Conservation (phyloP, 257 asterid genomes). For the Oldenlandia corymbosa region DNA sequence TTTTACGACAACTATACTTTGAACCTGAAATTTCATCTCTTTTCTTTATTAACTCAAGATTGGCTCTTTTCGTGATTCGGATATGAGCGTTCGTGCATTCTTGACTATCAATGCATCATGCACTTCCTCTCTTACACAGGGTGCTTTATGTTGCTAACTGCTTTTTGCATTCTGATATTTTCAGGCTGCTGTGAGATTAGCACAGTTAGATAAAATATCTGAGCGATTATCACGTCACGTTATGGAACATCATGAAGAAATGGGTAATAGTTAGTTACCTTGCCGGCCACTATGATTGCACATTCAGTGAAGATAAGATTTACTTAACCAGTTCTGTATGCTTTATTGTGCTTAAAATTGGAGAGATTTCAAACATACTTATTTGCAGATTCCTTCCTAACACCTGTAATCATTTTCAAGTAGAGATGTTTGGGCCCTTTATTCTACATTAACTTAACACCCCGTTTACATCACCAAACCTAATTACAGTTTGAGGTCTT, state of each 20-base stretch:
- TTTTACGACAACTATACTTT: neutral
- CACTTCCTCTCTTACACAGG: constrained; percentile 8
- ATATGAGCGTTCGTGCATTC: neutral
- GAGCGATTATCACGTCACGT: constrained; percentile 92
- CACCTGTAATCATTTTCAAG: neutral
- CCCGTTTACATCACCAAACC: neutral
- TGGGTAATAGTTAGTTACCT: constrained; percentile 53
- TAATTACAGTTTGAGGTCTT: neutral
- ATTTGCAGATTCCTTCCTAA: neutral
- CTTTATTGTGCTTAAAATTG: neutral
- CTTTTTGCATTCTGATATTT: constrained; percentile 37
- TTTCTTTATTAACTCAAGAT: neutral
- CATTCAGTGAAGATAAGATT: neutral
- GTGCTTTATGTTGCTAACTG: constrained; percentile 10
- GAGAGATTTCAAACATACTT: neutral
- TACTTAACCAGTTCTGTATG: neutral
- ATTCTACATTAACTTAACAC: neutral
- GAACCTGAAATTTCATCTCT: neutral
- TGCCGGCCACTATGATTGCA: neutral
- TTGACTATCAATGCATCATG: constrained; percentile 10
- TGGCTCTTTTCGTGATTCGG: neutral
- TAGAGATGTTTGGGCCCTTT: neutral
- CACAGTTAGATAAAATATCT: constrained; percentile 81
- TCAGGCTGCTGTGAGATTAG: constrained; percentile 86
- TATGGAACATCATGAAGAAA: constrained; percentile 97